A percentile compares a stretch with the other conserved stretches of the same genome.
Evolutionary conservation across 768 basidiomycete species (phyloP).

Genomic region (Mycena olivaceomarginata): DNA sequence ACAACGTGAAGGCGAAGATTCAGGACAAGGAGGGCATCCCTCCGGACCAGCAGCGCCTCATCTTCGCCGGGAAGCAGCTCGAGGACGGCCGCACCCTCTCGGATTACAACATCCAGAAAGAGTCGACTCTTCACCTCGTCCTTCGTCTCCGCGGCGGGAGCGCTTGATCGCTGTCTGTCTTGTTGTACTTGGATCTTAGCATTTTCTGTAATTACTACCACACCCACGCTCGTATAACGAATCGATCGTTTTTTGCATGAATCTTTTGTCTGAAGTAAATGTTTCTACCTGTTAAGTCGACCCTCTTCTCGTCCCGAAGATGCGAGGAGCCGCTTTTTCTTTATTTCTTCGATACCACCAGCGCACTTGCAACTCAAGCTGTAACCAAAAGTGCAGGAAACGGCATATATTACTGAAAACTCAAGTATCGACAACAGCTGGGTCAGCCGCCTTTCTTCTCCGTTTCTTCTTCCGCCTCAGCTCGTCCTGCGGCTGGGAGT

Average conservation of each 20-base stretch:
- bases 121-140: constrained; percentile 79
- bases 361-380: no score
- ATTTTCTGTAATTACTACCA: background rate
- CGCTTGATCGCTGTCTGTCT: constrained; percentile 52
- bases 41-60: constrained; percentile 87
- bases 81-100: constrained; percentile 88
- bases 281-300: no score
- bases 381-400: background rate
- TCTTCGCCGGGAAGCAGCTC: constrained; percentile 88
- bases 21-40: constrained; percentile 90
- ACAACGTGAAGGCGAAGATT: constrained; percentile 87
- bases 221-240: constrained; percentile 3
- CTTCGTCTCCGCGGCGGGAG: constrained; percentile 83
- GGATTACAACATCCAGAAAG: constrained; percentile 88
- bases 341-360: no score
- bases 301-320: no score
- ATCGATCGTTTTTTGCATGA: no score
- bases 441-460: constrained; percentile 23
- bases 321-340: no score
- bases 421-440: background rate
- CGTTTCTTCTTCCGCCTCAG: constrained; percentile 40
- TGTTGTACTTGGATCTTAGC: background rate
- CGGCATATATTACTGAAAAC: background rate
- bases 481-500: constrained; percentile 28
- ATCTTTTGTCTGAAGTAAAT: no score